Conservation (phyloP, 2,329 filamentous ascomycete genomes). For the Teratosphaeria nubilosa region DNA sequence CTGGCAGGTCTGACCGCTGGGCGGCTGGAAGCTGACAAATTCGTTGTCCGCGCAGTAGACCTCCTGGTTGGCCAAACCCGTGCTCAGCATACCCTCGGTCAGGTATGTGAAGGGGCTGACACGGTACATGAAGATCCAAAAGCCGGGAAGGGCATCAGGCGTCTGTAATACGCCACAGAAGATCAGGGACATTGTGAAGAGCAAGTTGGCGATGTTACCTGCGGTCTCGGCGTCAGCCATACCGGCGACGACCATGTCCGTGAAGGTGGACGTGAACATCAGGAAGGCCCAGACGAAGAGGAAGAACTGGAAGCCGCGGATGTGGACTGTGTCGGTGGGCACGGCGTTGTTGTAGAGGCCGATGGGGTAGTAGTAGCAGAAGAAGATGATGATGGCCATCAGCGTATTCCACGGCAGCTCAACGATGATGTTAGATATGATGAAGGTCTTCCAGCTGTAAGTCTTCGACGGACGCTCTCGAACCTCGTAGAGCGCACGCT, state of each 20-base stretch:
- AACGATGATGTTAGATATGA: conserved; percentile 71
- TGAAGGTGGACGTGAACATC: conserved; percentile 62
- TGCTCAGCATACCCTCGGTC: conserved; percentile 60
- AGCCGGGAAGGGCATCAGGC: conserved; percentile 53
- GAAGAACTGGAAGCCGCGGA: conserved; percentile 71
- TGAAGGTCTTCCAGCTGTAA: conserved; percentile 78
- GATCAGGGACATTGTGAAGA: conserved; percentile 62
- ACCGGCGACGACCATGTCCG: conserved; percentile 65
- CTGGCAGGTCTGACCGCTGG: conserved; percentile 34
- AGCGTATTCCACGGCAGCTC: conserved; percentile 78
- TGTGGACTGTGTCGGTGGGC: conserved; percentile 48
- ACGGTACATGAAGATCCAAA: conserved; percentile 75
- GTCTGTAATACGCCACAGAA: conserved; percentile 61
- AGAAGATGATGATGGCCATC: conserved; percentile 65
- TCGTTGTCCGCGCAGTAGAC: conserved; percentile 63
- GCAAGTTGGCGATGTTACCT: conserved; percentile 63
- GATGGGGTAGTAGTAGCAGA: conserved; percentile 79
- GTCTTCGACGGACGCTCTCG: conserved; percentile 76
- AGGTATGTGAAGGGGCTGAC: conserved; percentile 72
- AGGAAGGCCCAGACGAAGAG: conserved; percentile 66
- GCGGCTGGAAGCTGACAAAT: conserved; percentile 55
- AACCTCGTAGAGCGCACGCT: conserved; percentile 73
- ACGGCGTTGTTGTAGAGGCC: conserved; percentile 63
- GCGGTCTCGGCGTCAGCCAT: conserved; percentile 66
- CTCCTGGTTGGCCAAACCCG: conserved; percentile 55